Evolutionary conservation across 768 basidiomycete genomes (phyloP), one percentile per base, ranked within the genome.

Genomic region (Xerocomellus intermedius): DNA sequence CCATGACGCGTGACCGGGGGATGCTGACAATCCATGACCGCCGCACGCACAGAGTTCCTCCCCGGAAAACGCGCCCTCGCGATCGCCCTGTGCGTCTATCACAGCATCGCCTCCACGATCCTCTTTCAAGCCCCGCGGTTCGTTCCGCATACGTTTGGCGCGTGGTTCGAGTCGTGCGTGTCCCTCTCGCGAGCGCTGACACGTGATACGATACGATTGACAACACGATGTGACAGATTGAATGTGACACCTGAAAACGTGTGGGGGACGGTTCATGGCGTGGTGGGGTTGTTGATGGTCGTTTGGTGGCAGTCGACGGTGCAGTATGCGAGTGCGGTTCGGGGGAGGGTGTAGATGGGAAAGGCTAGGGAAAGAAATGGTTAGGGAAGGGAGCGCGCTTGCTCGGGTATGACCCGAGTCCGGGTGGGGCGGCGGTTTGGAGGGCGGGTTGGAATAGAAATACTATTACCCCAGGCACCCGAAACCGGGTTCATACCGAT

Each of bases 61-160:
- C 91, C 91, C 0, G 90, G 90, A 12, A 94, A 94, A 74, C 83
- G 91, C 16, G 91, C 89, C 0, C 70, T 93, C 9, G 91, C 87
- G 2, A 84, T 94, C 28, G 83, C 77, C 10, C 79, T 94, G 2
- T 85, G 86, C 57, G 62, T 91, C 14, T 94, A 93, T 68, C 91
- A 94, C 68, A 83, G 77, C 54, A 70, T 86, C 32, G 79, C 78
- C 47, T 89, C 90, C 1, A 91, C 89, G 3, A 72, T 91, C 46
- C 80, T 94, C 46, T 87, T 81, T 68, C 83, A 88, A 55, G 77
- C 87, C 2, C 89, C 90, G 1, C 81, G 91, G 30, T 89, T 94
- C 69, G 87, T 94, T 52, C 91, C 91, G 13, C 77, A 82, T 50
- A 76, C 83, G 0, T 83, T 92, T 54, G 91, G 91, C 5, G 33